Conservation (phyloP, 768 basidiomycete genomes). For the Harrya chromipes region DNA sequence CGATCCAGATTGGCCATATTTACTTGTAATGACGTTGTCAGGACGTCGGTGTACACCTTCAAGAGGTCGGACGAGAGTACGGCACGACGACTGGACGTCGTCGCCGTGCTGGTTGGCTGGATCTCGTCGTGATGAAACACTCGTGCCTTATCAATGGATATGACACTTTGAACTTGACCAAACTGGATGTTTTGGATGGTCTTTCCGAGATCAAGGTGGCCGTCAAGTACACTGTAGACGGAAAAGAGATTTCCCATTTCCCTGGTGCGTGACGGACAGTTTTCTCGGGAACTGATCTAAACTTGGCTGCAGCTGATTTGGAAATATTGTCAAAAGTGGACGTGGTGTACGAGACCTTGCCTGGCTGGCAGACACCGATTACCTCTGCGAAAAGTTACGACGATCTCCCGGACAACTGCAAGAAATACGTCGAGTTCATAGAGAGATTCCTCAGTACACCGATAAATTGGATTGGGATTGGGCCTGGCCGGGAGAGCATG, state of each 20-base stretch:
- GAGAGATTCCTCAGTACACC: conserved; percentile 70
- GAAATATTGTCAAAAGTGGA: conserved; percentile 74
- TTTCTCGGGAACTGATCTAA: not conserved
- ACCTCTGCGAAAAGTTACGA: conserved; percentile 58
- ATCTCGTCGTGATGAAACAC: conserved; percentile 91
- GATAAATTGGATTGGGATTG: conserved; percentile 92
- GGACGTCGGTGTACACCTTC: conserved; percentile 82
- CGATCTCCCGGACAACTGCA: conserved; percentile 80
- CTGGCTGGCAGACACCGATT: conserved; percentile 89
- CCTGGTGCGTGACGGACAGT: conserved; percentile 56
- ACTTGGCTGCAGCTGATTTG: conserved; percentile 63
- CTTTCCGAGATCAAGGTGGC: conserved; percentile 87
- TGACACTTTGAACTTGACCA: conserved; percentile 89
- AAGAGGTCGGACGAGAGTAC: conserved; percentile 91
- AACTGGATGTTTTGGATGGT: conserved; percentile 88
- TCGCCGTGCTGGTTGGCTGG: conserved; percentile 96
- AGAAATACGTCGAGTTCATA: conserved; percentile 83
- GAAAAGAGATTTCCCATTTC: conserved; percentile 76
- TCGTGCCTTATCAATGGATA: conserved; percentile 96
- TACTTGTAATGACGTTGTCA: conserved; percentile 28
- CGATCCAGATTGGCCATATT: not conserved
- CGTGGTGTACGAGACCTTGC: conserved; percentile 84
- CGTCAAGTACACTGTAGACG: conserved; percentile 74
- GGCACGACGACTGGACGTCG: conserved; percentile 92
- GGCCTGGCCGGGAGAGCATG: conserved; percentile 85